Evolutionary conservation across 2,329 filamentous ascomycete species (phyloP), one percentile per base, ranked within the genome.

Genomic region (Trichoderma koningiopsis): DNA sequence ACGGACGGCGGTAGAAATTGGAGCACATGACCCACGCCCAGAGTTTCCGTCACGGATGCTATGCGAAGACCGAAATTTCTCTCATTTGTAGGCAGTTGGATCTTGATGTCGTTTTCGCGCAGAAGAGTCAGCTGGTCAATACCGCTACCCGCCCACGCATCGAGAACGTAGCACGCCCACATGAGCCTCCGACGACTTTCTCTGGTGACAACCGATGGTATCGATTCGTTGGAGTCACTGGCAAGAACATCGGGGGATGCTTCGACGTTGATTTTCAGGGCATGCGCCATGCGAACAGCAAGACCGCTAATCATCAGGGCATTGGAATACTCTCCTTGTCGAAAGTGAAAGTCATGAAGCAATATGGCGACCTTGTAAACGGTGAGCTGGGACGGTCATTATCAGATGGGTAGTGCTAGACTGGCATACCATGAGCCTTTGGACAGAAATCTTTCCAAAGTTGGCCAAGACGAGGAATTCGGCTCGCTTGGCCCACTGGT

Each of bases 91-190:
- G 80, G 80, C 53, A 81, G 74, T 69, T 81, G 80, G 27, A 81
- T 81, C 71, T 81, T 81, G 73, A 81, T 81, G 61, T 81, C 80
- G 67, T 76, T 78, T 64, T 81, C 80, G 7, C 79, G 79, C 16
- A 81, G 75, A 29, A 81, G 74, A 1, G 79, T 81, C 19, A 81
- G 70, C 68, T 81, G 79, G 64, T 81, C 80, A 43, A 78, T 76
- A 56, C 80, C 80, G 60, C 77, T 80, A 27, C 80, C 79, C 1
- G 80, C 79, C 79, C 79, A 81, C 3, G 80, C 79, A 69, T 81
- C 80, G 22, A 82, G 75, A 16, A 81, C 79, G 60, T 81, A 81
- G 70, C 80, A 81, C 11, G 80, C 80, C 80, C 80, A 82, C 80
- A 82, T 82, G 10, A 82, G 76, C 14, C 80, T 77, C 14, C 80